A percentile compares a stretch with the other conserved stretches of the same genome.
Evolutionary conservation across 2,329 filamentous ascomycete species (phyloP).

Genomic region (Cylindrodendrum hubeiense): DNA sequence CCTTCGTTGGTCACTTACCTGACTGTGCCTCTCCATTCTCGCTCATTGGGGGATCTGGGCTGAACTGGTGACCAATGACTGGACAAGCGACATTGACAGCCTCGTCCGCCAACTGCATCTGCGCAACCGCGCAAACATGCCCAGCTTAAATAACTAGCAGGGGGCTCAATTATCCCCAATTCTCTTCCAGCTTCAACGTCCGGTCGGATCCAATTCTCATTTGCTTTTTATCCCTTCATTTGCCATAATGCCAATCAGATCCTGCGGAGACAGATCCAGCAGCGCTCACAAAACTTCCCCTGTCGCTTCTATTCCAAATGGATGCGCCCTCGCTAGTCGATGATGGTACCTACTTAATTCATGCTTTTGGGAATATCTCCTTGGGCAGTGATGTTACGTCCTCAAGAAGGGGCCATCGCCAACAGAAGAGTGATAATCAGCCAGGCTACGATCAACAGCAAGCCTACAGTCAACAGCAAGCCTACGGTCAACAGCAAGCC

Average conservation of each 20-base stretch:
- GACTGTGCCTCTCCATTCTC: background rate
- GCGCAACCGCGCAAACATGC: background rate
- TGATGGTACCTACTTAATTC: background rate
- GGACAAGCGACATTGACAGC: background rate
- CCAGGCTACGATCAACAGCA: no score
- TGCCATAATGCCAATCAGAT: no score
- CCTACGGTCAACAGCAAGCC: no score
- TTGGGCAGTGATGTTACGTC: background rate
- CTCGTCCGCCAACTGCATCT: background rate
- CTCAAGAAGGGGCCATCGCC: background rate
- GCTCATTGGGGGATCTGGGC: background rate
- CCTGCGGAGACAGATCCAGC: background rate
- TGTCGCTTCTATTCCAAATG: background rate
- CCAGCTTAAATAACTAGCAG: no score
- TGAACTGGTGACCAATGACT: background rate
- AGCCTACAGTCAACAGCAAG: no score
- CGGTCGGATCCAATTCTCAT: no score
- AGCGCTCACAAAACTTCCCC: background rate
- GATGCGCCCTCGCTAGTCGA: background rate
- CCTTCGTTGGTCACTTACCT: background rate
- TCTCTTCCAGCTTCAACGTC: no score
- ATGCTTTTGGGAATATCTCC: background rate
- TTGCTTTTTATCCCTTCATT: no score
- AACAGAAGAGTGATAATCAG: background rate
- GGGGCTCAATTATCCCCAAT: background rate